Conservation (phyloP, 2,329 filamentous ascomycete genomes). For the Aspergillus phoenicis region DNA sequence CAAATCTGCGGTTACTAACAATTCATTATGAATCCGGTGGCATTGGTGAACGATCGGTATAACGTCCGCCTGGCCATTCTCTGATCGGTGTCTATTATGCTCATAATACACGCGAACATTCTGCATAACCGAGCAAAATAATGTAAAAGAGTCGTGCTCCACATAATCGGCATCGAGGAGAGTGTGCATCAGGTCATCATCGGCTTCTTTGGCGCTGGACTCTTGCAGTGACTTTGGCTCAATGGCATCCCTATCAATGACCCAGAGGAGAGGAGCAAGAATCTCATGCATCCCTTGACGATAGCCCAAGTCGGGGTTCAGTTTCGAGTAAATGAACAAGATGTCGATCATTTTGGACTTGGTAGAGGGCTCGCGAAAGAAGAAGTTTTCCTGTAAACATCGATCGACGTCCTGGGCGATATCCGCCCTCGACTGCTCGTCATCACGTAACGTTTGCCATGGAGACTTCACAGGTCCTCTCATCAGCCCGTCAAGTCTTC, state of each 20-base stretch:
- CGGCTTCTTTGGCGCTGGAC: conserved; percentile 32
- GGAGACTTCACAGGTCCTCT: conserved; percentile 65
- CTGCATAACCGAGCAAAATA: conserved; percentile 88
- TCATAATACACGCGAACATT: conserved; percentile 86
- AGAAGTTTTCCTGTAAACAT: conserved; percentile 84
- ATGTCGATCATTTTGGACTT: conserved; percentile 85
- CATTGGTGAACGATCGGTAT: conserved; percentile 83
- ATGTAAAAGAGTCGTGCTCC: conserved; percentile 85
- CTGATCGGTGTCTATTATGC: conserved; percentile 54
- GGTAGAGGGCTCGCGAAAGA: conserved; percentile 78
- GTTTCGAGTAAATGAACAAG: conserved; percentile 91
- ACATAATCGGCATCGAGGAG: conserved; percentile 73
- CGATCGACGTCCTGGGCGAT: conserved; percentile 93
- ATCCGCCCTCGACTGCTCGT: conserved; percentile 81
- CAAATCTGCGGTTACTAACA: conserved; percentile 77
- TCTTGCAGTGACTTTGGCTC: conserved; percentile 48
- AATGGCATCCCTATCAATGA: conserved; percentile 79
- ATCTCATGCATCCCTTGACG: conserved; percentile 99
- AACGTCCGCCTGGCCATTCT: conserved; percentile 50
- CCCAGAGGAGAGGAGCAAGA: conserved; percentile 83
- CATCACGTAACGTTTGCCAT: conserved; percentile 82
- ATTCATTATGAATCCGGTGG: conserved; percentile 80
- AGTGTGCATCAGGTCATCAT: conserved; percentile 61
- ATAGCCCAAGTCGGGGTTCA: conserved; percentile 84
- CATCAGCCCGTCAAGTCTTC: conserved; percentile 24